Percentiles rank a stretch among this genome's conserved stretches.
phyloP scores from a whole-genome alignment of 352 stramenopile genomes.

The Elongisporangium anandrum region DNA sequence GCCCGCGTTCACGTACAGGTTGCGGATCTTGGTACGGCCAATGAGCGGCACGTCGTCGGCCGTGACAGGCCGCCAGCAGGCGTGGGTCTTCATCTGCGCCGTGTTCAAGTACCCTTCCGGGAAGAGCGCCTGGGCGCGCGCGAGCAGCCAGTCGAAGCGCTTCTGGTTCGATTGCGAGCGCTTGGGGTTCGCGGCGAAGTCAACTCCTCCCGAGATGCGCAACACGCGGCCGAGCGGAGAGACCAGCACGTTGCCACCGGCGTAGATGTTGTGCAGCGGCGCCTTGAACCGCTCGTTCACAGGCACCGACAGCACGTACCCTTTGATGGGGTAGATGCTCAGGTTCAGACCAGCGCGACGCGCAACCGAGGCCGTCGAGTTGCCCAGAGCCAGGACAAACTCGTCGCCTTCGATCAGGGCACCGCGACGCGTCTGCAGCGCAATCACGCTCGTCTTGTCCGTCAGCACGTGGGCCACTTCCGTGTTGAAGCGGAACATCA shows the following conservation, averaged over 20 bases:
- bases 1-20: conserved; percentile 83
- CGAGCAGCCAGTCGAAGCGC: conserved; percentile 74
- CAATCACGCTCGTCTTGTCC: conserved; percentile 72
- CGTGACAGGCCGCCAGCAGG: conserved; percentile 79
- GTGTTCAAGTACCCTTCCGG: conserved; percentile 79
- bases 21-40: conserved; percentile 71
- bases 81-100: conserved; percentile 70
- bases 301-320: conserved; percentile 82
- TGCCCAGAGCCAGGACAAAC: conserved; percentile 81
- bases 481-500: conserved; percentile 88
- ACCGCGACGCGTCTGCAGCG: conserved; percentile 72
- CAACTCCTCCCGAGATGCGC: conserved; percentile 75
- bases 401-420: conserved; percentile 84
- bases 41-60: conserved; percentile 82
- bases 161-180: conserved; percentile 48
- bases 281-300: conserved; percentile 58
- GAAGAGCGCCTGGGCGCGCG: conserved; percentile 74
- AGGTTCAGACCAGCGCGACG: conserved; percentile 68
- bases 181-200: conserved; percentile 73
- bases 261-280: conserved; percentile 81
- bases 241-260: conserved; percentile 67
- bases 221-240: conserved; percentile 67
- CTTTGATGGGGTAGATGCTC: conserved; percentile 82
- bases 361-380: conserved; percentile 64
- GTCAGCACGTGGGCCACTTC: conserved; percentile 78